These are phyloP conservation scores for Pulveroboletus sp. DNA, from an alignment of 768 basidiomycete genomes.

Conservation along the genomic window DNA sequence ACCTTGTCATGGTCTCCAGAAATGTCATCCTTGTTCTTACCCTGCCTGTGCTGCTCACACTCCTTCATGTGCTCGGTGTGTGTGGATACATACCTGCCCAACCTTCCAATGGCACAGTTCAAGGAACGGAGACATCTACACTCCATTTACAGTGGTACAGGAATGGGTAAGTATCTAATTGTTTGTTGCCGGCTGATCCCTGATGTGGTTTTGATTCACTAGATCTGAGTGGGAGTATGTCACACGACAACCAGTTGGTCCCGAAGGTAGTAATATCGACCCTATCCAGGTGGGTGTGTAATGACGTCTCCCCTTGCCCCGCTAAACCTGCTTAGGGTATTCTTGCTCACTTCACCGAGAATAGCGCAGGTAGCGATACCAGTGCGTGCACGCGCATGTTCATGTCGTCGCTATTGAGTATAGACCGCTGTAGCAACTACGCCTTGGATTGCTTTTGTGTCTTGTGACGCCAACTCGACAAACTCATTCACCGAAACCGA, in stretches of 20 bases:
- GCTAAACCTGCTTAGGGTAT: slow-evolving; percentile 53
- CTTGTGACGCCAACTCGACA: slow-evolving; percentile 79
- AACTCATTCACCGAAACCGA: slow-evolving; percentile 58
- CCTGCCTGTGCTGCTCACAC: slow-evolving; percentile 5
- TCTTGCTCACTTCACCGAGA: slow-evolving; percentile 81
- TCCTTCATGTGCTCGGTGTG: slow-evolving; percentile 10
- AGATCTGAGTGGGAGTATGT: slow-evolving; percentile 55
- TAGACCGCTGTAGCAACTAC: slow-evolving; percentile 51
- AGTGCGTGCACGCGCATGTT: slow-evolving; percentile 45
- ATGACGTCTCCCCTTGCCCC: neutral
- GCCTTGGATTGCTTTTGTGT: slow-evolving; percentile 89
- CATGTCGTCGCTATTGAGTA: slow-evolving; percentile 9
- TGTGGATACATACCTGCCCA: slow-evolving; percentile 68
- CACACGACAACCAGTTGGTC: slow-evolving; percentile 57
- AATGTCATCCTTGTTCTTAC: slow-evolving; percentile 1
- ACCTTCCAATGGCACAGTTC: slow-evolving; percentile 63
- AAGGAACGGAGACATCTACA: slow-evolving; percentile 42
- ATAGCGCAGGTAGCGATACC: slow-evolving; percentile 42
- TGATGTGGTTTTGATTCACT: slow-evolving; percentile 11
- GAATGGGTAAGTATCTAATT: slow-evolving; percentile 38
- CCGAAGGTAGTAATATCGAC: slow-evolving; percentile 41
- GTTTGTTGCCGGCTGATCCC: slow-evolving; percentile 1
- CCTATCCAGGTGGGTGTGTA: slow-evolving; percentile 49
- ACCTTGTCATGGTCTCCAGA: slow-evolving; percentile 15
- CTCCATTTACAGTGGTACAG: slow-evolving; percentile 62